phyloP scores from a whole-genome alignment of 352 stramenopile species.

The Blastocystis sp. region DNA sequence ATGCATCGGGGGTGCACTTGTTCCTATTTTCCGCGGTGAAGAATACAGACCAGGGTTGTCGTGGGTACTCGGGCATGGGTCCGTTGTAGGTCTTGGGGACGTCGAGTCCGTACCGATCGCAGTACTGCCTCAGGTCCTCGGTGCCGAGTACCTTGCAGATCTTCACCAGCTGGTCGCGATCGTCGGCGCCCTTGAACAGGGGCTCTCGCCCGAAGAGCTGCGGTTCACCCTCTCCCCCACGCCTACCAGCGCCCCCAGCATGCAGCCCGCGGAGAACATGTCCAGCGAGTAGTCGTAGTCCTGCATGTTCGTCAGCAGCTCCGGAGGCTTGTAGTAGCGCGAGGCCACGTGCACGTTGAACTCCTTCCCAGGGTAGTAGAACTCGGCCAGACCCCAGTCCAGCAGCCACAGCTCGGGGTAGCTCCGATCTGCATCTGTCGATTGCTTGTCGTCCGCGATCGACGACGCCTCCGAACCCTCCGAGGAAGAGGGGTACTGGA shows the following conservation, averaged over 20 bases:
- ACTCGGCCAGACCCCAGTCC: slow-evolving; percentile 98
- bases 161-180: slow-evolving; percentile 98
- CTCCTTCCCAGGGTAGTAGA: slow-evolving; percentile 93
- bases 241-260: slow-evolving; percentile 79
- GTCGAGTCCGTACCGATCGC: slow-evolving; percentile 97
- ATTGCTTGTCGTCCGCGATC: slow-evolving; percentile 95
- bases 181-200: slow-evolving; percentile 98
- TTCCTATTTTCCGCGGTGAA: slow-evolving; percentile 94
- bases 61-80: slow-evolving; percentile 88
- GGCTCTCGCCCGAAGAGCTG: slow-evolving; percentile 97
- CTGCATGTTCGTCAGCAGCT: slow-evolving; percentile 96
- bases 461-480: background rate
- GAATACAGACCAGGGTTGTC: slow-evolving; percentile 98
- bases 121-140: slow-evolving; percentile 95
- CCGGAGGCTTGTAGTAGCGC: slow-evolving; percentile 97
- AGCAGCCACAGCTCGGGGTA: slow-evolving; percentile 91
- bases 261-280: slow-evolving; percentile 97
- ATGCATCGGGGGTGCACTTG: slow-evolving; percentile 86
- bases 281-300: slow-evolving; percentile 99
- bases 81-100: slow-evolving; percentile 96
- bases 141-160: slow-evolving; percentile 94
- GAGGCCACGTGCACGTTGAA: slow-evolving; percentile 99
- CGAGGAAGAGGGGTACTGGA: slow-evolving; percentile 21
- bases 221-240: background rate
- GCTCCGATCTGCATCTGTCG: background rate